Base-by-base conservation (phyloP, 163 green algal genomes). In the Chlamydomonas reinhardtii region DNA sequence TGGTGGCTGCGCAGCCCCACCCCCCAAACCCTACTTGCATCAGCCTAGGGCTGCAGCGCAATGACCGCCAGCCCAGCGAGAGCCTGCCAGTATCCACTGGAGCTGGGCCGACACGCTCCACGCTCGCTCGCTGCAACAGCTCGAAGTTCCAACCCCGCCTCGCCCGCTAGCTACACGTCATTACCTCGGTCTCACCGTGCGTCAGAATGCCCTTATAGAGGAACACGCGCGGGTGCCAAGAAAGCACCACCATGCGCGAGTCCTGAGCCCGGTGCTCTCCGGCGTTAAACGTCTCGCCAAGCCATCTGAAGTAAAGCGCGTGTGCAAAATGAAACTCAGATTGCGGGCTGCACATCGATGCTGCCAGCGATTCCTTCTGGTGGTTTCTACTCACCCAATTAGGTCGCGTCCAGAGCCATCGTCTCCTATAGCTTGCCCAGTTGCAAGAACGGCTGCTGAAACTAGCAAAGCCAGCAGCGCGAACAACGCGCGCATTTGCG, bases 171-270 rank as follows among this genome's bases (percentile, higher is more conserved):
- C 59, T 2, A 27, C 27, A 15, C 27, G 5, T 20, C 27, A 5
- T 4, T 11, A 2, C 27, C 8, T 32, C 20, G 14, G 27, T 29
- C 70, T 27, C 17, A 79, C 80, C 70, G 12, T 73, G 31, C 35
- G 80, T 79, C 4, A 79, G 80, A 19, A 86, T 86, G 5, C 56
- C 70, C 54, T 86, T 86, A 34, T 86, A 86, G 24, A 86, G 35
- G 54, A 86, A 86, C 19, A 86, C 64, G 15, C 80, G 31, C 19
- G 80, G 80, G 11, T n/a, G 14, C 80, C 80, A 86, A 0, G 56
- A 74, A 25, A 86, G 56, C 6, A 86, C 80, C 35, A 86, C 70
- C 80, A 86, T 86, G 25, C 80, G 48, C 48, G 48, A 56, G 14
- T 56, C 48, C 48, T 56, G 11, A 2, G 48, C 48, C 11, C 48